Conservation (phyloP, 192 early-diverging fungal species). For the Coemansia sp. region DNA sequence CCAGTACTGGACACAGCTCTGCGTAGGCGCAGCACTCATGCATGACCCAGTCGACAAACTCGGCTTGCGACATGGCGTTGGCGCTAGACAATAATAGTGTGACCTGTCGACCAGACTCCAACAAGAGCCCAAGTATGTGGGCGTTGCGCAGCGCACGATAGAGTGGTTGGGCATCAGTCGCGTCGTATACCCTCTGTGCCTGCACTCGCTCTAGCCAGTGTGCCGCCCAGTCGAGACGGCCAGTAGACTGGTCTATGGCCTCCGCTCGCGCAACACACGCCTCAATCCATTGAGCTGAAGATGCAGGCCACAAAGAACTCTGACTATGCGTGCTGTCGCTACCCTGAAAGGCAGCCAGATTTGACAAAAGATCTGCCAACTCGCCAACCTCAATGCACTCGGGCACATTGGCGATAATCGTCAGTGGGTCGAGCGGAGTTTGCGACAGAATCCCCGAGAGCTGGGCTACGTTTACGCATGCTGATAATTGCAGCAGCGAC, state of each 20-base stretch:
- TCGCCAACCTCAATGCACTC: constrained; percentile 20
- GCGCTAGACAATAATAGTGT: constrained; percentile 7
- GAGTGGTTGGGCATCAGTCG: background rate
- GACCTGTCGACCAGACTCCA: background rate
- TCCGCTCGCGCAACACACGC: constrained; percentile 26
- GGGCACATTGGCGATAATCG: constrained; percentile 23
- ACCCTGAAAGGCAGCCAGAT: background rate
- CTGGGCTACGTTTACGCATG: constrained; percentile 1
- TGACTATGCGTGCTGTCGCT: background rate
- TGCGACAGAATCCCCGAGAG: constrained; percentile 3
- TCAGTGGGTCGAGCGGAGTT: constrained; percentile 4
- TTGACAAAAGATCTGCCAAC: constrained; percentile 12
- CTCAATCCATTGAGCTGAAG: background rate
- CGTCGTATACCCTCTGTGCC: background rate
- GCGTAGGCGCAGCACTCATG: background rate
- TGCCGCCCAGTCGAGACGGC: constrained; percentile 29
- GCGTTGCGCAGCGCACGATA: constrained; percentile 12
- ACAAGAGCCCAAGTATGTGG: background rate
- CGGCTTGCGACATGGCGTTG: constrained; percentile 5
- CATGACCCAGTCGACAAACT: constrained; percentile 10
- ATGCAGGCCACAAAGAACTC: background rate
- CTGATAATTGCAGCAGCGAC: constrained; percentile 13
- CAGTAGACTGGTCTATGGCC: constrained; percentile 32
- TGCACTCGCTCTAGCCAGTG: constrained; percentile 23
- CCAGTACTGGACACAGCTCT: background rate